phyloP scores from a whole-genome alignment of 1,139 yeast species.

The Nematodospora anomalae region DNA sequence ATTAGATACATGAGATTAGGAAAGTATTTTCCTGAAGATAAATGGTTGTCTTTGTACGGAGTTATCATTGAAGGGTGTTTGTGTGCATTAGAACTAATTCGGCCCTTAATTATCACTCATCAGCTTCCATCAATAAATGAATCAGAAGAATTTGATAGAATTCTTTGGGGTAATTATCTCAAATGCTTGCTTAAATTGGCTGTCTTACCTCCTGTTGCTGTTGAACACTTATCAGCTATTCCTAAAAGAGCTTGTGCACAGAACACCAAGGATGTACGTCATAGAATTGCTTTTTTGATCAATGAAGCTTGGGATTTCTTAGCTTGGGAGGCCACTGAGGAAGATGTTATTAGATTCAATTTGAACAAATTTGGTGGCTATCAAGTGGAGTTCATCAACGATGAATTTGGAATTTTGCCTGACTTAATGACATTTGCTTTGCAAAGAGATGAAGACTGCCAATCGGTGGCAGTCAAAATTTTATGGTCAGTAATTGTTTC shows the following conservation, averaged over 20 bases:
- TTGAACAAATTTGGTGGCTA: constrained; percentile 66
- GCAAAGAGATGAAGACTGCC: constrained; percentile 65
- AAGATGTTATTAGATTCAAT: constrained; percentile 62
- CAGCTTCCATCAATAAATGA: constrained; percentile 56
- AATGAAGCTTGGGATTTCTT: constrained; percentile 71
- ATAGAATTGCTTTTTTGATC: constrained; percentile 56
- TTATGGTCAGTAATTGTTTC: constrained; percentile 72
- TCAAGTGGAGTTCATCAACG: constrained; percentile 65
- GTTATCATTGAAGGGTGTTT: constrained; percentile 61
- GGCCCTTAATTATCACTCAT: constrained; percentile 52
- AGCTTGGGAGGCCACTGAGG: constrained; percentile 66
- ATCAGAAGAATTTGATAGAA: constrained; percentile 51
- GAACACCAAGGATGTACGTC: constrained; percentile 65
- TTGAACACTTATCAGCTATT: constrained; percentile 66
- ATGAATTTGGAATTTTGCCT: constrained; percentile 56
- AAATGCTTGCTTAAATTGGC: constrained; percentile 55
- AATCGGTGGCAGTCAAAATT: constrained; percentile 63
- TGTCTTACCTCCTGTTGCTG: constrained; percentile 56
- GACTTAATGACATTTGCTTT: constrained; percentile 69
- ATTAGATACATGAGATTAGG: constrained; percentile 59
- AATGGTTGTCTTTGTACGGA: constrained; percentile 70
- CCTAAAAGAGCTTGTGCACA: constrained; percentile 71
- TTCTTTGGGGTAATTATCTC: constrained; percentile 66
- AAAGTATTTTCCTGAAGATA: constrained; percentile 61
- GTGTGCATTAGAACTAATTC: constrained; percentile 56